Percentiles rank a stretch among this genome's conserved stretches.
These are phyloP conservation scores for Arthrocladium fulminans DNA, from an alignment of 2,329 filamentous ascomycete genomes.

Conservation along the genomic window DNA sequence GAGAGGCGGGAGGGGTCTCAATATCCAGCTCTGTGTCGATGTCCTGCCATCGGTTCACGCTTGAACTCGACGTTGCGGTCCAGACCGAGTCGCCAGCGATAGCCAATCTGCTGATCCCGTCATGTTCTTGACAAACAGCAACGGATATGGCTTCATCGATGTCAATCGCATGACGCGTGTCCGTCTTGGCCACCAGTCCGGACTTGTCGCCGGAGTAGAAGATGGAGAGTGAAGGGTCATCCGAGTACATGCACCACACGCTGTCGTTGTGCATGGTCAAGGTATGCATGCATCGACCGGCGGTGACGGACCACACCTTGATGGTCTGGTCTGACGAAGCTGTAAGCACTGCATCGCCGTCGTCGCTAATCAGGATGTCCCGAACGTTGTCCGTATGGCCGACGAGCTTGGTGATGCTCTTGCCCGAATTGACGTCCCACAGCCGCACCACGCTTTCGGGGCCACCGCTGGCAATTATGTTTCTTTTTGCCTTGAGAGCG, in stretches of 20 bases:
- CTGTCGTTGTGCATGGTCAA: constrained; percentile 98
- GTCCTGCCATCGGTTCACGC: constrained; percentile 84
- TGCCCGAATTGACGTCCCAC: constrained; percentile 83
- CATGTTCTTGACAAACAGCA: constrained; percentile 86
- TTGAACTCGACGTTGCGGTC: constrained; percentile 83
- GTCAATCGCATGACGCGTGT: constrained; percentile 65
- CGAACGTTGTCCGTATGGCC: constrained; percentile 93
- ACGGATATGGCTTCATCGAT: constrained; percentile 83
- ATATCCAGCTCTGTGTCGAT: constrained; percentile 69
- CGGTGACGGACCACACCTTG: constrained; percentile 95
- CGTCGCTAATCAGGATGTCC: constrained; percentile 78
- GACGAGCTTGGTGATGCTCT: constrained; percentile 89
- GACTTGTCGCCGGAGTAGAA: constrained; percentile 95
- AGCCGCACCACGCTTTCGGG: constrained; percentile 87
- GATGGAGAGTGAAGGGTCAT: constrained; percentile 71
- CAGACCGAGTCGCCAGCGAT: constrained; percentile 68
- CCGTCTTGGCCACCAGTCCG: constrained; percentile 91
- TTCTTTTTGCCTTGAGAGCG: constrained; percentile 69
- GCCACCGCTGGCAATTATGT: constrained; percentile 80
- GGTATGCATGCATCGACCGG: constrained; percentile 93
- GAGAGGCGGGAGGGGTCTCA: constrained; percentile 45
- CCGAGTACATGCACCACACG: constrained; percentile 90
- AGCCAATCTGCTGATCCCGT: constrained; percentile 53
- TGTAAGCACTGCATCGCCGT: constrained; percentile 84
- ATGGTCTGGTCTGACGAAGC: constrained; percentile 94